These are phyloP conservation scores for Periglandula ipomoeae DNA, from an alignment of 2,329 filamentous ascomycete genomes.

Conservation along the genomic window DNA sequence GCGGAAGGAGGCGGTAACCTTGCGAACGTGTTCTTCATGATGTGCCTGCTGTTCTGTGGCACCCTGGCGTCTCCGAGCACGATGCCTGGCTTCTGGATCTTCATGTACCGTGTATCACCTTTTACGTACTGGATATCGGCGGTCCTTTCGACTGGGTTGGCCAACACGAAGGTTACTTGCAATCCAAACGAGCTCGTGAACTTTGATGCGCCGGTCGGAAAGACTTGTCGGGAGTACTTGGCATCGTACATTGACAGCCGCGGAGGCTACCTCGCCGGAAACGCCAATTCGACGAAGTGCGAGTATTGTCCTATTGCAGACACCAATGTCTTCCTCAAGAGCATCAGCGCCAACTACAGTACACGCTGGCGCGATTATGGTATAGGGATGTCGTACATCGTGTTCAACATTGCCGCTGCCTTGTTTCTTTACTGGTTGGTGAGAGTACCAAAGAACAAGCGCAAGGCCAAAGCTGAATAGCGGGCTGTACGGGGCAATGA, in stretches of 20 bases:
- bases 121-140: conserved; percentile 61
- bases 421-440: too few species aligned
- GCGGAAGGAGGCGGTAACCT: conserved; percentile 57
- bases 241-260: conserved; percentile 38
- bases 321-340: conserved; percentile 60
- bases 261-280: conserved; percentile 44
- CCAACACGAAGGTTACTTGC: conserved; percentile 43
- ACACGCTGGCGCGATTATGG: conserved; percentile 58
- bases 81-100: conserved; percentile 63
- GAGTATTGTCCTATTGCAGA: conserved; percentile 45
- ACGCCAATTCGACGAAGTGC: too few species aligned
- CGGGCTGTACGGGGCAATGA: too few species aligned
- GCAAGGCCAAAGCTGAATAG: too few species aligned
- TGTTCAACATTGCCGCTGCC: conserved; percentile 62
- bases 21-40: conserved; percentile 48
- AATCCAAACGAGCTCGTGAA: conserved; percentile 46
- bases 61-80: conserved; percentile 49
- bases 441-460: too few species aligned
- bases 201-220: conserved; percentile 54
- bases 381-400: conserved; percentile 57
- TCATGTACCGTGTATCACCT: conserved; percentile 60
- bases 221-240: conserved; percentile 58
- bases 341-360: conserved; percentile 37
- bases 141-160: conserved; percentile 60
- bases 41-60: conserved; percentile 53